Base-by-base conservation (phyloP, 768 basidiomycete species). In the Serendipita sp. region DNA sequence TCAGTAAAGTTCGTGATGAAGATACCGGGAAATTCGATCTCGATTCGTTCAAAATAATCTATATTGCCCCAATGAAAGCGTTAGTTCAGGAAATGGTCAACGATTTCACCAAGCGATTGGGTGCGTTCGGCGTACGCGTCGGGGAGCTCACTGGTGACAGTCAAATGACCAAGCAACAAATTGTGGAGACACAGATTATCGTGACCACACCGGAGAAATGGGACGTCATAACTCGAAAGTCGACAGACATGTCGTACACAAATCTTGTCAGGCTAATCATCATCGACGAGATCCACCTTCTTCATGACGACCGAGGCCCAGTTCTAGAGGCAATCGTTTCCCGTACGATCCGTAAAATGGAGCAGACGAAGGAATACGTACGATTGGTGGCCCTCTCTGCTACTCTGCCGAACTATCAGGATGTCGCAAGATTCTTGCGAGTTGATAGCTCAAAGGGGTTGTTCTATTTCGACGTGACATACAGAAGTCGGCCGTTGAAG, bases 121-220 rank as follows among this genome's bases (percentile, higher is more conserved):
- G 72, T 0, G 72, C 76, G 0, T 85, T 78, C 69, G 88, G 86
- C 44, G 79, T 99, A 74, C 86, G 83, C 64, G 88, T 99, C 51
- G 90, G 90, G 30, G 96, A 99, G 72, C 79, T 99, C 62, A 99
- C 96, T 0, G 96, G 96, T 26, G 96, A 99, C 72, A 82, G 90
- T 28, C 94, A 97, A 78, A 89, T 98, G 82, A 99, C 94, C 61
- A 99, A 98, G 72, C 85, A 90, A 65, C 95, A 98, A 72, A 97
- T 98, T 61, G 75, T 92, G 7, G 93, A 94, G 70, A 96, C 95
- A 0, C 94, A 98, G 70, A 90, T 99, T 70, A 97, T 98, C 72
- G 93, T 98, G 65, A 96, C 94, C 0, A 98, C 96, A 0, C 96
- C 95, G 0, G 96, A 99, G 75, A 98, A 99, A 72, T 99, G 92